These are phyloP conservation scores for Cytospora schulzeri DNA, from an alignment of 2,329 filamentous ascomycete species.

Conservation along the genomic window DNA sequence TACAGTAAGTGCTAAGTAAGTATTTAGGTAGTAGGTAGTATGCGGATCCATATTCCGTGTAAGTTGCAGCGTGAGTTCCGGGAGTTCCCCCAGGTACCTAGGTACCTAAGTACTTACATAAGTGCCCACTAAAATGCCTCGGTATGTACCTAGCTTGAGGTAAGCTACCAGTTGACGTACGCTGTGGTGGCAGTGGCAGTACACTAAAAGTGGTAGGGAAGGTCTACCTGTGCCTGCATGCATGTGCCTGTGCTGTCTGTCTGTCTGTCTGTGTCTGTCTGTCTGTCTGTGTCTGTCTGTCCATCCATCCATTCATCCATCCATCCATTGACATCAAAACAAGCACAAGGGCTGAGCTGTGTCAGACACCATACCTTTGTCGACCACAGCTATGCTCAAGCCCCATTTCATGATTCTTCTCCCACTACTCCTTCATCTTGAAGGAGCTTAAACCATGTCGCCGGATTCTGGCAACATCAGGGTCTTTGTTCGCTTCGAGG, in stretches of 20 bases:
- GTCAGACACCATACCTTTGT: neutral
- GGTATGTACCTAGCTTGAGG: neutral
- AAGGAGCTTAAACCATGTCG: conserved; percentile 49
- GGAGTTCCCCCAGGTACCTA: conserved; percentile 5
- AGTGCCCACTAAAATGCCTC: neutral
- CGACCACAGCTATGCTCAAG: conserved; percentile 23
- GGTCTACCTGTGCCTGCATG: neutral
- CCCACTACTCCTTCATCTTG: conserved; percentile 35
- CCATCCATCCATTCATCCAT: too few species aligned
- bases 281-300: neutral
- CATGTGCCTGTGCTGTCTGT: neutral
- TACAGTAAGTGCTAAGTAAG: too few species aligned
- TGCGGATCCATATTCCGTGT: too few species aligned
- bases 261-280: neutral
- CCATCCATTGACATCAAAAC: neutral
- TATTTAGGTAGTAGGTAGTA: too few species aligned
- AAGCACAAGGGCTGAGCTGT: neutral
- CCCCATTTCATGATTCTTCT: conserved; percentile 25
- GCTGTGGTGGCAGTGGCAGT: neutral
- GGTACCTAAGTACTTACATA: neutral
- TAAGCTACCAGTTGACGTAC: neutral
- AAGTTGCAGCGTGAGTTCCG: too few species aligned
- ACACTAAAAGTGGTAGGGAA: too few species aligned
- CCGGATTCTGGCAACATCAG: conserved; percentile 72
- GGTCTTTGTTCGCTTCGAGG: conserved; percentile 93